Evolutionary conservation across 1,284 basidiomycete species (phyloP).

Genomic region (Xerocomus nothofagi): DNA sequence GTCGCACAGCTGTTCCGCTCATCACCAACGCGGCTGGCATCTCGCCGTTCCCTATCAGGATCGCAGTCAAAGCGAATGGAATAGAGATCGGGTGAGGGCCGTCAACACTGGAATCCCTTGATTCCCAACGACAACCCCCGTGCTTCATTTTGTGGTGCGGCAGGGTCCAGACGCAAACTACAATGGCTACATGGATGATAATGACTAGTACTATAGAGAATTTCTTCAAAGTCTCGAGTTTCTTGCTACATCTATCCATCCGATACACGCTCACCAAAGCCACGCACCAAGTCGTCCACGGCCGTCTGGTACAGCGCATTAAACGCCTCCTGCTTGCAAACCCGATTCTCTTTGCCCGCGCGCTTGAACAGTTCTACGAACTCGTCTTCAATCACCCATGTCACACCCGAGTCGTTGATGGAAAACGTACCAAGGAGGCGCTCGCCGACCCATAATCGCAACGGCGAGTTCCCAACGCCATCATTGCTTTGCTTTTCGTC

Average conservation of each 20-base stretch:
- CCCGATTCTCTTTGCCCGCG: constrained; percentile 47
- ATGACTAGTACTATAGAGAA: not conserved
- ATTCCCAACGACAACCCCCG: no score
- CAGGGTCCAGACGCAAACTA: not conserved
- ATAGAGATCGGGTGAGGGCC: constrained; percentile 49
- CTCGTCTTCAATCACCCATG: not conserved
- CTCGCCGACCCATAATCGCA: constrained; percentile 72
- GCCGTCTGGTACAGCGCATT: constrained; percentile 29
- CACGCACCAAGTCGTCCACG: constrained; percentile 24
- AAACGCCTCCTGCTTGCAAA: constrained; percentile 38
- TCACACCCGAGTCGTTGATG: not conserved
- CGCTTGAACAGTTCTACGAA: constrained; percentile 53
- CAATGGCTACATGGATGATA: constrained; percentile 7
- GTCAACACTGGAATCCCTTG: not conserved
- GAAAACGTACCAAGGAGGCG: constrained; percentile 55
- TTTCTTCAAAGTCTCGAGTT: no score
- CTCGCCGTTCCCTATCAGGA: constrained; percentile 73
- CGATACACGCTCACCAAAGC: constrained; percentile 15
- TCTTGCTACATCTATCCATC: not conserved
- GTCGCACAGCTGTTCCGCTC: constrained; percentile 66
- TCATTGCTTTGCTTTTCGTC: constrained; percentile 16
- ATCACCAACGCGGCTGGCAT: constrained; percentile 70
- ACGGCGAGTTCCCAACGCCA: constrained; percentile 56
- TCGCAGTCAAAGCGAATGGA: constrained; percentile 62
- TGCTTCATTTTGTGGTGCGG: not conserved